Evolutionary conservation across 1,284 basidiomycete species (phyloP), one percentile per base, ranked within the genome.

Genomic region (Ganoderma multipileum): DNA sequence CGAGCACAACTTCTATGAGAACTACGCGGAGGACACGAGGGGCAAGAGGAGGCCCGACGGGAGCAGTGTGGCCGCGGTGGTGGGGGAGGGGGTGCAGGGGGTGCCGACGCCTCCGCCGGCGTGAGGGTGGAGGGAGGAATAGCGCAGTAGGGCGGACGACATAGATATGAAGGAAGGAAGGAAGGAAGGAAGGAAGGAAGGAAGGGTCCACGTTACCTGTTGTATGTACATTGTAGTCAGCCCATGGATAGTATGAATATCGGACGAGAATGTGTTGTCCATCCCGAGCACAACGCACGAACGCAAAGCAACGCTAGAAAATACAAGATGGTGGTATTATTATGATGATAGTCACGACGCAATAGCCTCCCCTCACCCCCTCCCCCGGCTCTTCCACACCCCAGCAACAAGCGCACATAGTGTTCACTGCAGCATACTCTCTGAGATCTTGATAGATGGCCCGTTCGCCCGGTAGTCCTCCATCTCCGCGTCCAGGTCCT

Each of bases 21-120:
- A 94, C 76, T 94, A 92, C 76, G 92, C 92, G 23, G 92, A 94
- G 81, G 92, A 93, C 76, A 94, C 92, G 65, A 88, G 86, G 76
- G 91, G 91, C 36, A 92, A 92, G 82, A 84, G 88, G 72, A 77
- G 76, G 71, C 71, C 78, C 11, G 74, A 76, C 36, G 63, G 58
- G 23, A 60, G 12, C 58, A 61, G 67, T 63, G 52, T 54, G 7
- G 11, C 23, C 23, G 11, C 23, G 47, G 47, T 50, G 9, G 23
- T 7, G 11, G 47, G 44, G 58, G 58, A 61, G 59, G 63, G 61
- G 39, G 30, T 47, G 14, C 44, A 47, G 11, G 36, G 41, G 54
- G 50, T 14, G 26, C 18, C 38, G 28, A 20, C 36, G 36, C 36
- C 57, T 23, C 36, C 54, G 16, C 33, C 33, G 33, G 33, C 33